Evolutionary conservation across 805 yeast genomes (phyloP), one percentile per base, ranked within the genome.

Genomic region (Jamesozyma jinghongensis): DNA sequence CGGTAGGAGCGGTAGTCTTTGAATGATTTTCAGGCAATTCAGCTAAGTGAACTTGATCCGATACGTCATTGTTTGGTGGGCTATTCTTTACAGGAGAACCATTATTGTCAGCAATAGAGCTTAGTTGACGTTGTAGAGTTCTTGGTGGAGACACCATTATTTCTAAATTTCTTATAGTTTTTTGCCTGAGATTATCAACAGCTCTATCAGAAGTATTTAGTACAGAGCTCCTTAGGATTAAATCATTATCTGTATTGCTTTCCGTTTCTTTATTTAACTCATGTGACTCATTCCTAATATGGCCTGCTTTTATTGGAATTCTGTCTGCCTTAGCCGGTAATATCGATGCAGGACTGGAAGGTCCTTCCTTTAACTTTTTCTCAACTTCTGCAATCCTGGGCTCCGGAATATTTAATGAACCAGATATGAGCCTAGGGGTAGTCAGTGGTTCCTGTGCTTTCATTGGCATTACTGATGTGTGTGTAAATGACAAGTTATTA

Each of bases 321-420:
- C 52, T 52, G 22, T 50, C 49, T 4, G 57, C 45, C 27, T 50
- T 51, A 6, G 55, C 51, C 7, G 62, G 62, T 14, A 57, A 32
- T 22, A 53, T 19, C 3, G 54, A 49, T 3, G 54, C 50, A 10
- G 62, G 59, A 34, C 66, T 50, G 48, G 66, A 52, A 7, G 56
- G 59, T 12, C 65, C 67, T 29, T 61, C 65, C 14, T 55, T 50
- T 11, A 64, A 51, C 18, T 54, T 54, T 34, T 56, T 62, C 36
- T 60, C 65, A 10, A 63, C 57, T 39, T 63, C 68, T 26, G 62
- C 56, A 36, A 65, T 47, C 44, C 56, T 62, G 12, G 68, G 69
- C 40, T 65, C 68, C 2, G 70, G 70, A 29, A 59, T 63, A 19
- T 62, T 53, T 13, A 65, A 50, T 65, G 62, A 62, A 11, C 68